phyloP scores from a whole-genome alignment of 345 rosid genomes.

The Gossypium mustelinum region DNA sequence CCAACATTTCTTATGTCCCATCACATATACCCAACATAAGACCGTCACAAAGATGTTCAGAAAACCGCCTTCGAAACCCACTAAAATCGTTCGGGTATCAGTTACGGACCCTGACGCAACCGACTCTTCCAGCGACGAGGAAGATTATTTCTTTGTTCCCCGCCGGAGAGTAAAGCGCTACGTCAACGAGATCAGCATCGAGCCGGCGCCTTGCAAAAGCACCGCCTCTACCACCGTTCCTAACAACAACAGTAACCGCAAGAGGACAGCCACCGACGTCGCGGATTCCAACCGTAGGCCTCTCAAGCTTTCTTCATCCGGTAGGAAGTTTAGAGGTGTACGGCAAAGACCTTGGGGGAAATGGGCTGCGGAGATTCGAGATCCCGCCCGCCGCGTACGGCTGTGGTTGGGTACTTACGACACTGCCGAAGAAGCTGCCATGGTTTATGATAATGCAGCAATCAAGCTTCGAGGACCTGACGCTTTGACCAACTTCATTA shows the following conservation, averaged over 20 bases:
- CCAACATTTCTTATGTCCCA: conserved; percentile 44
- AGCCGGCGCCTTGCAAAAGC: conserved; percentile 31
- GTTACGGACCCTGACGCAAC: conserved; percentile 78
- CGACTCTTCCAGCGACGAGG: conserved; percentile 92
- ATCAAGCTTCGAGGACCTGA: conserved; percentile 82
- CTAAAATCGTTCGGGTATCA: conserved; percentile 47
- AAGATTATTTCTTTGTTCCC: conserved; percentile 26
- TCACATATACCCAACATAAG: conserved; percentile 64
- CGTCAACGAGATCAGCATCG: conserved; percentile 65
- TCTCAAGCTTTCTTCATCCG: conserved; percentile 20
- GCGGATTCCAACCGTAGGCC: conserved; percentile 14
- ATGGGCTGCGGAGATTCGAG: conserved; percentile 99
- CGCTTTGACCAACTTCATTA: conserved; percentile 70
- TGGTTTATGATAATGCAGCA: conserved; percentile 88
- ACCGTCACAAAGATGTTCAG: conserved; percentile 43
- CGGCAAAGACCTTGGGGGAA: conserved; percentile 96
- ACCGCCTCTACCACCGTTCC: background rate
- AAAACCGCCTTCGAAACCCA: conserved; percentile 24
- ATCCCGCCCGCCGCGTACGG: conserved; percentile 69
- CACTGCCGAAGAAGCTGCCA: conserved; percentile 95
- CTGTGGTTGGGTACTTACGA: conserved; percentile 90
- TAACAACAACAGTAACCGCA: conserved; percentile 20
- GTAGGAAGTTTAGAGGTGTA: conserved; percentile 79
- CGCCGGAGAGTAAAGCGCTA: conserved; percentile 64
- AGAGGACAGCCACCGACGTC: conserved; percentile 28